Evolutionary conservation across 768 basidiomycete species (phyloP).

Genomic region (Crassisporium funariophilum): DNA sequence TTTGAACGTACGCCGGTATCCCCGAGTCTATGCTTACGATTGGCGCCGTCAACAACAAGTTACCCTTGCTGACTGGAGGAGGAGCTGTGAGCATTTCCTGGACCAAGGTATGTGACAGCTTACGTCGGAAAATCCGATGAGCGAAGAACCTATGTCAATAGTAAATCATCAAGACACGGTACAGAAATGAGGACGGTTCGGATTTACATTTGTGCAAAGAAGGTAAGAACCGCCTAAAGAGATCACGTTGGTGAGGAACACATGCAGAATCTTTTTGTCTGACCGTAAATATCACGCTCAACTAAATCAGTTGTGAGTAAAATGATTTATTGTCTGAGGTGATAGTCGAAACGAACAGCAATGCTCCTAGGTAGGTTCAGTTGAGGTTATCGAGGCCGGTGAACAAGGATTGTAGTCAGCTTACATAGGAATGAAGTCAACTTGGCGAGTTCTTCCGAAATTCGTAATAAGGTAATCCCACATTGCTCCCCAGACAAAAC

Average conservation of each 20-base stretch:
- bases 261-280: no score
- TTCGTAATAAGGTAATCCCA: slow-evolving; percentile 37
- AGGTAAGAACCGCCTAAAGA: slow-evolving; percentile 26
- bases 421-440: slow-evolving; percentile 34
- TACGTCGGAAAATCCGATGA: slow-evolving; percentile 37
- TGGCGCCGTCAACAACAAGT: slow-evolving; percentile 1
- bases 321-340: neutral
- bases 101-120: slow-evolving; percentile 9
- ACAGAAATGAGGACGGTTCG: neutral
- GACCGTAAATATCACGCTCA: slow-evolving; percentile 26
- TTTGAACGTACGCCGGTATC: no score
- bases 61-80: slow-evolving; percentile 10
- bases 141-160: slow-evolving; percentile 31
- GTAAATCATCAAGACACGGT: neutral
- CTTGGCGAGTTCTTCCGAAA: slow-evolving; percentile 24
- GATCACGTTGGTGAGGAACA: neutral
- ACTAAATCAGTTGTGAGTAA: slow-evolving; percentile 4
- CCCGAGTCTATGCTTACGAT: slow-evolving; percentile 3
- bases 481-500: slow-evolving; percentile 32
- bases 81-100: neutral
- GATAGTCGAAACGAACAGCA: slow-evolving; percentile 9
- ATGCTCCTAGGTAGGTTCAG: slow-evolving; percentile 3
- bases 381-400: neutral
- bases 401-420: neutral
- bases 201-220: slow-evolving; percentile 25